Conservation (phyloP, 2,329 filamentous ascomycete genomes). For the Tolypocladium ophioglossoides region DNA sequence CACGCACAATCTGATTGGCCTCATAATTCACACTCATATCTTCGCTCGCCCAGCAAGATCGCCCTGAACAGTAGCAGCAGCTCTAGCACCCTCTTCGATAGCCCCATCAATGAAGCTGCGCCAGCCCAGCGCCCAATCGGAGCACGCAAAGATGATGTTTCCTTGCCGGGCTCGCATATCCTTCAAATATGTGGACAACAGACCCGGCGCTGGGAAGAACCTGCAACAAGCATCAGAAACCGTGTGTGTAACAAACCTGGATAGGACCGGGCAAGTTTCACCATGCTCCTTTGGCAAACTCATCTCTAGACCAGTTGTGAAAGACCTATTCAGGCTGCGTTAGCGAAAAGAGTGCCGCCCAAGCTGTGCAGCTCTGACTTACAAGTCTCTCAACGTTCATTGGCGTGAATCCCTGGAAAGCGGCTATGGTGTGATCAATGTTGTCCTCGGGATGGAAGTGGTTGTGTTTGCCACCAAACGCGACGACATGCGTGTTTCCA, state of each 20-base stretch:
- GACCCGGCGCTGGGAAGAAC: conserved; percentile 27
- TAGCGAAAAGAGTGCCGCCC: neutral
- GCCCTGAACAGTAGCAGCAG: neutral
- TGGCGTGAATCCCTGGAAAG: conserved; percentile 20
- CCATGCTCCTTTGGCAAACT: conserved; percentile 34
- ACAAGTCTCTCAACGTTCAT: conserved; percentile 19
- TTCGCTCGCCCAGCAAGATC: neutral
- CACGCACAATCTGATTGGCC: no score
- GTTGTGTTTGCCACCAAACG: conserved; percentile 30
- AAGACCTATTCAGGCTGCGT: conserved; percentile 20
- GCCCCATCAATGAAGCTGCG: conserved; percentile 39
- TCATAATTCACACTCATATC: neutral
- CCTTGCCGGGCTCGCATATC: conserved; percentile 30
- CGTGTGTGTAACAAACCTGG: neutral
- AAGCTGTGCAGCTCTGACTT: neutral
- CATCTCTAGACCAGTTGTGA: conserved; percentile 37
- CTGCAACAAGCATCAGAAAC: neutral
- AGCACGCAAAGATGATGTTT: conserved; percentile 33
- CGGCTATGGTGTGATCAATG: conserved; percentile 19
- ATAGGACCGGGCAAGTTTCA: conserved; percentile 4
- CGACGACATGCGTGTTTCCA: conserved; percentile 36
- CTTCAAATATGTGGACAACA: conserved; percentile 26
- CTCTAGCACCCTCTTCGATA: conserved; percentile 28
- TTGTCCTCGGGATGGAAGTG: conserved; percentile 33
- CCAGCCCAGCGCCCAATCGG: conserved; percentile 39